Base-by-base conservation (phyloP, 2,329 filamentous ascomycete genomes). In the Apiospora malaysiana region DNA sequence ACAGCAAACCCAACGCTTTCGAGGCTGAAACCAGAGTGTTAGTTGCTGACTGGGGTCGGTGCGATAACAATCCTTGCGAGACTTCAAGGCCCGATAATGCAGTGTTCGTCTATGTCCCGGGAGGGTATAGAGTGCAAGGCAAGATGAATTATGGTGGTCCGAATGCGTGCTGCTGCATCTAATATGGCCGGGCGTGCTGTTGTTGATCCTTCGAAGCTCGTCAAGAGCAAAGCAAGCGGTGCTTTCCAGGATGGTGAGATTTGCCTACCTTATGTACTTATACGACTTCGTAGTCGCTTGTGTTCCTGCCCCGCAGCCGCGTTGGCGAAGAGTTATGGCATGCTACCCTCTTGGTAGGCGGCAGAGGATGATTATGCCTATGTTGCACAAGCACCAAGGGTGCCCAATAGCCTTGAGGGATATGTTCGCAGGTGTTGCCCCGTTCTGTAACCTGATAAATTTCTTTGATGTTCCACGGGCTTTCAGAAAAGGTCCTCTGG, bases 381-480 rank as follows among this genome's bases (percentile, higher is more conserved):
- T 45, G 65, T 67, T 25, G 43, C 65, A 67, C 65, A 46, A n/a
- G 65, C 25, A 46, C 40, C 43, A 18, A 27, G 46, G 23, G 40
- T 63, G 65, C 65, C 65, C 65, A 67, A 67, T 67, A 67, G 42
- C 40, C 25, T 67, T 67, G 66, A n/a, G 45, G 9, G 40, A 27
- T 27, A 40, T 45, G 23, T 45, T 32, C 43, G 43, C 65, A 46
- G 27, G 32, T 68, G 67, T 40, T 68, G 67, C 45, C 47, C 45
- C 32, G 67, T 68, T 63, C 40, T 37, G 32, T n/a, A 45, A 68
- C 43, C 14, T 51, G 45, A 40, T 40, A 9, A 68, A 68, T 51
- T 51, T 68, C 67, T 68, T 32, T 49, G 8, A 40, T n/a, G 67
- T 68, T 68, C 67, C 67, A 68, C 67, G 45, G 45, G 45, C 46